Base-by-base conservation (phyloP, 2,329 filamentous ascomycete species). In the Didymella pinodella region DNA sequence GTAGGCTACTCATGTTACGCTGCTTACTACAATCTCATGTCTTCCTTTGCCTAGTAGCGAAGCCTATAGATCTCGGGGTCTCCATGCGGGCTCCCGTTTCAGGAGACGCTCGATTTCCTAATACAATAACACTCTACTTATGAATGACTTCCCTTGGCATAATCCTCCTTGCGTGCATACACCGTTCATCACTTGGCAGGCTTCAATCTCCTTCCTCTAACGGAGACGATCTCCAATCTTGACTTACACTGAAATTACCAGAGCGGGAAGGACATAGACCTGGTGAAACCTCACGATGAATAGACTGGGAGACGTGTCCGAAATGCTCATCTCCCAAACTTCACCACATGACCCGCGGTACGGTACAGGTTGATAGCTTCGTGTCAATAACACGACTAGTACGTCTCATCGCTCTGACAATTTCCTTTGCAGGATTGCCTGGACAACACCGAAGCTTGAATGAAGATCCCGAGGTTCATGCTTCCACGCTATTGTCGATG, bases 91-190 rank as follows among this genome's bases (percentile, higher is more conserved):
- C 34, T 45, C 49, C 48, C 31, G 32, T 41, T 22, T 45, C 11
- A 52, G 46, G 57, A 51, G 36, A 45, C 46, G 28, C 43, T 53
- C 8, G 38, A 40, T 49, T 46, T 31, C 54, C 50, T 66, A 67
- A 67, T 67, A 63, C 60, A 43, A n/a, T n/a, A n/a, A 65, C 56
- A 61, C 62, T 64, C 59, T 55, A 60, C 53, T 44, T 64, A 48
- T 40, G 43, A 41, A 54, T 36, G n/a, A 20, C 14, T 31, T 28
- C 41, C 28, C 29, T 29, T 34, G 26, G 36, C 50, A 49, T 20
- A 7, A 14, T 25, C 44, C n/a, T 25, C 41, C 31, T 34, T 7
- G 32, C 7, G 28, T 34, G 20, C 16, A 12, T 25, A 34, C 32
- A 48, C 44, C 32, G 46, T 50, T 28, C n/a, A 38, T n/a, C 29